Evolutionary conservation across 2,329 filamentous ascomycete species (phyloP).

Genomic region (Emergomyces pasteurianus): DNA sequence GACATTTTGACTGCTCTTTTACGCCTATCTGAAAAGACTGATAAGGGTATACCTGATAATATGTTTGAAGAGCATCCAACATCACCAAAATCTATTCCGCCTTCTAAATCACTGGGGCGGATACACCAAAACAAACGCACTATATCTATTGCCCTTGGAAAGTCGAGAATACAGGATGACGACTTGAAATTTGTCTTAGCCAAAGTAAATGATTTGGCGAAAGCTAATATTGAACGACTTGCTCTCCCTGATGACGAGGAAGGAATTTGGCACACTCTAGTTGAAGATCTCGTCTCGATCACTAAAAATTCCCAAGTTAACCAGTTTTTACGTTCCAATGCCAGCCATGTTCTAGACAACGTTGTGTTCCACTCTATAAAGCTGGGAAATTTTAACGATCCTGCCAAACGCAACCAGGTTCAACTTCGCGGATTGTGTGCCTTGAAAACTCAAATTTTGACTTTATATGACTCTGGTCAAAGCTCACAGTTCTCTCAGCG

Average conservation of each 20-base stretch:
- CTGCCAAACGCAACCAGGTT: slow-evolving; percentile 45
- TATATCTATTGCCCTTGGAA: slow-evolving; percentile 30
- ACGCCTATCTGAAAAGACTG: slow-evolving; percentile 44
- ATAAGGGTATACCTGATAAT: slow-evolving; percentile 36
- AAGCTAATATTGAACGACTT: slow-evolving; percentile 64
- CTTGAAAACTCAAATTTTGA: slow-evolving; percentile 48
- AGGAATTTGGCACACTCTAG: slow-evolving; percentile 66
- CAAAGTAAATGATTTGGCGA: slow-evolving; percentile 61
- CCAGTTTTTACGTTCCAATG: slow-evolving; percentile 33
- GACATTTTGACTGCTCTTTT: slow-evolving; percentile 67
- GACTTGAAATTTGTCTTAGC: slow-evolving; percentile 48
- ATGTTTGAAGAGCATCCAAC: slow-evolving; percentile 45
- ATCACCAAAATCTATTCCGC: slow-evolving; percentile 14
- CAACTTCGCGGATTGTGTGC: slow-evolving; percentile 62
- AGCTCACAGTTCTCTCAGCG: slow-evolving; percentile 46
- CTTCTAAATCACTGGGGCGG: slow-evolving; percentile 16
- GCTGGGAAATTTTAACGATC: slow-evolving; percentile 23
- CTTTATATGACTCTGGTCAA: slow-evolving; percentile 45
- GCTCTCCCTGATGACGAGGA: slow-evolving; percentile 52
- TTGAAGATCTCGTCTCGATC: slow-evolving; percentile 40
- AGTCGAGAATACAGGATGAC: slow-evolving; percentile 31
- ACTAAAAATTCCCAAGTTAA: slow-evolving; percentile 27
- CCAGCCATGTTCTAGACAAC: slow-evolving; percentile 50
- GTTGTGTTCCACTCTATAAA: slow-evolving; percentile 34
- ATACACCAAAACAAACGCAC: slow-evolving; percentile 28